Evolutionary conservation across 2,329 filamentous ascomycete genomes (phyloP).

Genomic region (Trichoderma gracile): DNA sequence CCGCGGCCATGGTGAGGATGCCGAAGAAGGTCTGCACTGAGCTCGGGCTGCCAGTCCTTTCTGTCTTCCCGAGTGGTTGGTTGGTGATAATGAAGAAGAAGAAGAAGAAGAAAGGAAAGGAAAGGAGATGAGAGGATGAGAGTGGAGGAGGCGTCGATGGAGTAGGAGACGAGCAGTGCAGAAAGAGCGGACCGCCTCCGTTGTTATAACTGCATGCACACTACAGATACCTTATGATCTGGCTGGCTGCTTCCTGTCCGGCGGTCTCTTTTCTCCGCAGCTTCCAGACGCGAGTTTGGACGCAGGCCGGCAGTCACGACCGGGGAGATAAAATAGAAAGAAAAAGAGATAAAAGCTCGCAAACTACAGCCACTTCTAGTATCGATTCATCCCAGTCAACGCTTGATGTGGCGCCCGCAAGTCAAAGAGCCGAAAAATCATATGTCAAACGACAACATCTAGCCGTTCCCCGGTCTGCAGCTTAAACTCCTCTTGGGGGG

Average conservation of each 20-base stretch:
- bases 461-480: background rate
- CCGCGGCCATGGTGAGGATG: background rate
- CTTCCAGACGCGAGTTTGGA: no score
- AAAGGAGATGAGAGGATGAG: background rate
- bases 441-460: background rate
- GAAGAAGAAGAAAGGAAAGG: no score
- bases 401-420: background rate
- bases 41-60: background rate
- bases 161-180: background rate
- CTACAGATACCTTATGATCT: background rate
- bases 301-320: no score
- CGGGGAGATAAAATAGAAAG: no score
- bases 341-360: no score
- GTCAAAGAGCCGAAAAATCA: background rate
- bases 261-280: no score
- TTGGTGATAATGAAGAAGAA: background rate
- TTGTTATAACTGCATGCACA: background rate
- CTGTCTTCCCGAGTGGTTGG: background rate
- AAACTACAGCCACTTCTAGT: background rate
- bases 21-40: no score
- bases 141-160: background rate
- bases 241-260: no score
- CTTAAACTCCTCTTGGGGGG: constrained; percentile 10
- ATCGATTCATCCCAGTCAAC: background rate
- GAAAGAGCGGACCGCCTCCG: background rate